phyloP scores from a whole-genome alignment of 1,284 basidiomycete genomes.

The Salmacisia buchloeana region DNA sequence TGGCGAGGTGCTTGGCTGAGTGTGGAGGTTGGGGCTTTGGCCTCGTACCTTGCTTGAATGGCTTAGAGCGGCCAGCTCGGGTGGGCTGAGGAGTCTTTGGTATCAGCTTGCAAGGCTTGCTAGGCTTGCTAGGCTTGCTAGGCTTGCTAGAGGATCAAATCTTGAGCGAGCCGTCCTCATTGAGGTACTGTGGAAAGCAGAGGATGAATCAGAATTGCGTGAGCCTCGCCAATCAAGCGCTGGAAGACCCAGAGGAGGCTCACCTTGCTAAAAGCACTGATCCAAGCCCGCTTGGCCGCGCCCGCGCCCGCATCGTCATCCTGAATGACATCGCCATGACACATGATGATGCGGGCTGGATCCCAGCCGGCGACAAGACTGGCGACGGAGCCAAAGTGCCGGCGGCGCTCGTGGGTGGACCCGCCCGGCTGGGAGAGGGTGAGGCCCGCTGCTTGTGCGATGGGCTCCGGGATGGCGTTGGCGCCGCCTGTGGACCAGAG shows the following conservation, averaged over 20 bases:
- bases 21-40: too few species aligned
- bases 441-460: not conserved
- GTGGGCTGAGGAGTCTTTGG: too few species aligned
- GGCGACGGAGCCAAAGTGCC: conserved; percentile 54
- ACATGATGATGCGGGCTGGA: conserved; percentile 82
- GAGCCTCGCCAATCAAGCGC: not conserved
- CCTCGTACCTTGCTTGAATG: too few species aligned
- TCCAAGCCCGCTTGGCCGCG: conserved; percentile 65
- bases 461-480: conserved; percentile 19
- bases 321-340: conserved; percentile 86
- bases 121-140: too few species aligned
- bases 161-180: conserved; percentile 26
- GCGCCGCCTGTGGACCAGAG: conserved; percentile 24
- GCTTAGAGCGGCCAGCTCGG: too few species aligned
- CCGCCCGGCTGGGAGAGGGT: conserved; percentile 16
- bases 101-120: too few species aligned
- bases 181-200: conserved; percentile 17
- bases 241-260: not conserved
- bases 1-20: too few species aligned
- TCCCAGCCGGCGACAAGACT: conserved; percentile 73
- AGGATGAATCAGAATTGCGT: not conserved
- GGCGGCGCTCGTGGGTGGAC: conserved; percentile 48
- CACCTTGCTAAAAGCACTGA: conserved; percentile 26
- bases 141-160: too few species aligned
- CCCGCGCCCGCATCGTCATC: conserved; percentile 47